Conservation (phyloP, 805 yeast genomes). For the Metahyphopichia silvanorum region DNA sequence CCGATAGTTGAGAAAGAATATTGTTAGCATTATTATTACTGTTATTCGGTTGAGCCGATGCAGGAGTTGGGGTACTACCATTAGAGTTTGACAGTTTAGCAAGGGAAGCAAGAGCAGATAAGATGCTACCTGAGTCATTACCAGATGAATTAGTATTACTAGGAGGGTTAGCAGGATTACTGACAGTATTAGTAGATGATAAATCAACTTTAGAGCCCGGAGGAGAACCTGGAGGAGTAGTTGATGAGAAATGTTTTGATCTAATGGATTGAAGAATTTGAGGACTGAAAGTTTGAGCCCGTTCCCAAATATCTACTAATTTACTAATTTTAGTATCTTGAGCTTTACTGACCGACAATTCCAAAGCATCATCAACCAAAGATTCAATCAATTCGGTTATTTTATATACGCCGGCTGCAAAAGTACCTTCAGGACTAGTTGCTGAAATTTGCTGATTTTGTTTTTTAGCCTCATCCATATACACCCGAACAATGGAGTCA, state of each 20-base stretch:
- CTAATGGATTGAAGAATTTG: slow-evolving; percentile 53
- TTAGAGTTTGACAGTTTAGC: slow-evolving; percentile 42
- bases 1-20: slow-evolving; percentile 42
- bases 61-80: slow-evolving; percentile 26
- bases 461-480: slow-evolving; percentile 69
- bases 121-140: slow-evolving; percentile 56
- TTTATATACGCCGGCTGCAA: slow-evolving; percentile 67
- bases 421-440: slow-evolving; percentile 64
- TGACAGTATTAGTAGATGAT: slow-evolving; percentile 14
- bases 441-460: slow-evolving; percentile 44
- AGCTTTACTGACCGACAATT: slow-evolving; percentile 51
- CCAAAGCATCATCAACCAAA: slow-evolving; percentile 60
- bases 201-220: slow-evolving; percentile 35
- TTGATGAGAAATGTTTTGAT: slow-evolving; percentile 55
- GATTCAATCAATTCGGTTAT: slow-evolving; percentile 63
- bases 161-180: slow-evolving; percentile 8
- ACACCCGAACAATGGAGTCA: slow-evolving; percentile 88
- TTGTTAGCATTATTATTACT: slow-evolving; percentile 27
- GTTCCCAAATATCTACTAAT: slow-evolving; percentile 89
- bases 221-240: slow-evolving; percentile 68
- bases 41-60: slow-evolving; percentile 20
- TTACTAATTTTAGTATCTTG: slow-evolving; percentile 71
- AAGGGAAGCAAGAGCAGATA: slow-evolving; percentile 67
- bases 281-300: slow-evolving; percentile 71
- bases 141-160: slow-evolving; percentile 15